phyloP scores from a whole-genome alignment of 2,329 filamentous ascomycete genomes.

The Trichoderma polysporum region DNA sequence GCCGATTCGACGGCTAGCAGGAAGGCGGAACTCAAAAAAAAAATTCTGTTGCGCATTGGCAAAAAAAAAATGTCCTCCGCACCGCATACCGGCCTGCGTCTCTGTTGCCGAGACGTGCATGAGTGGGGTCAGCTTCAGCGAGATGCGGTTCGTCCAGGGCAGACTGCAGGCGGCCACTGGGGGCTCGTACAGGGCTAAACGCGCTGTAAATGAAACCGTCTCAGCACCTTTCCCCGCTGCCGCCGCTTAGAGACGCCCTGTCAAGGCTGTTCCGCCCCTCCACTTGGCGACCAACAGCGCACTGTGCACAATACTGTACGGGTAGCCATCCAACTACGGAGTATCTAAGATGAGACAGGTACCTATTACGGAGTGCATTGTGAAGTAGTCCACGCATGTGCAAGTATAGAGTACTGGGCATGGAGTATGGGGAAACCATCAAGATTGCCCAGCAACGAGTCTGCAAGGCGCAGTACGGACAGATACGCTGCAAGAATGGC shows the following conservation, averaged over 20 bases:
- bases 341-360: neutral
- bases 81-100: neutral
- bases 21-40: conserved; percentile 18
- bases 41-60: conserved; percentile 3
- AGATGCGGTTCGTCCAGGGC: neutral
- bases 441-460: too few relatives aligned
- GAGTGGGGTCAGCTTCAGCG: conserved; percentile 19
- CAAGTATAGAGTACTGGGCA: neutral
- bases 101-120: conserved; percentile 13
- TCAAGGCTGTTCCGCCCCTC: conserved; percentile 9
- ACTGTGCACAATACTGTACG: neutral
- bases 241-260: neutral
- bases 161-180: neutral
- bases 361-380: neutral
- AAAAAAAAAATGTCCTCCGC: conserved; percentile 12
- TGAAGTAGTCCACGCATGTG: neutral
- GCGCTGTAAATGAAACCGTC: conserved; percentile 14
- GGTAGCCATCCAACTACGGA: neutral
- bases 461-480: too few relatives aligned
- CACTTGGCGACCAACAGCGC: neutral
- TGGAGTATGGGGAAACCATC: neutral
- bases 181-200: conserved; percentile 2
- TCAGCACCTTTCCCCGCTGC: neutral
- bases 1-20: conserved; percentile 18
- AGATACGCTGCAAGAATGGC: neutral